Conservation (phyloP, 2,329 filamentous ascomycete genomes). For the Akanthomyces uredinophilus region DNA sequence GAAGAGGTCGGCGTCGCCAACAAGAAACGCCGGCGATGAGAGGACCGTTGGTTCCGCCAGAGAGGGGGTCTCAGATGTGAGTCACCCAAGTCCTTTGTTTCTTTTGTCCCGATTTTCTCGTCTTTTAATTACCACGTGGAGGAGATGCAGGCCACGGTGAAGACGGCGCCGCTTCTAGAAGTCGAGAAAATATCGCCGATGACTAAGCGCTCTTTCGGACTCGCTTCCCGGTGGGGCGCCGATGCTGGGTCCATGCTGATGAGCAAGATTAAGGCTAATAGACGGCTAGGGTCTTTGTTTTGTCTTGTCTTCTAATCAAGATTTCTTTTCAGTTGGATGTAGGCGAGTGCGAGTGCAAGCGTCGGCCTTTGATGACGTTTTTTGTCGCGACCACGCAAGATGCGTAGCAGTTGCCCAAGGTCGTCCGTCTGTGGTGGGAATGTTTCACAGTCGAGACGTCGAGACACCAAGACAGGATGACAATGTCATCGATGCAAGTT, state of each 20-base stretch:
- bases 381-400: not conserved
- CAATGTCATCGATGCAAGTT: not conserved
- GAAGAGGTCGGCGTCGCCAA: not conserved
- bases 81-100: not conserved
- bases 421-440: too few relatives aligned
- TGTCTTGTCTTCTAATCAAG: too few relatives aligned
- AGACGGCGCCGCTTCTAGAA: too few relatives aligned
- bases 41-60: not conserved
- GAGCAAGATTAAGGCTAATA: not conserved
- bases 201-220: slow-evolving; percentile 4
- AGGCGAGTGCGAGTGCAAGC: not conserved
- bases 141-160: not conserved
- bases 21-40: not conserved
- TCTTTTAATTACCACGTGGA: not conserved
- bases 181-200: not conserved
- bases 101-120: not conserved
- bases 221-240: not conserved
- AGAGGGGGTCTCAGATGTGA: not conserved
- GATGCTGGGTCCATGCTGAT: not conserved
- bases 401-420: not conserved
- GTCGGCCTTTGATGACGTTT: not conserved
- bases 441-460: not conserved
- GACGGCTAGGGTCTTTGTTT: too few relatives aligned
- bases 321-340: not conserved
- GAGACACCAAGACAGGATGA: not conserved